These are phyloP conservation scores for Coniochaeta sp. DNA, from an alignment of 2,329 filamentous ascomycete genomes.

Conservation along the genomic window DNA sequence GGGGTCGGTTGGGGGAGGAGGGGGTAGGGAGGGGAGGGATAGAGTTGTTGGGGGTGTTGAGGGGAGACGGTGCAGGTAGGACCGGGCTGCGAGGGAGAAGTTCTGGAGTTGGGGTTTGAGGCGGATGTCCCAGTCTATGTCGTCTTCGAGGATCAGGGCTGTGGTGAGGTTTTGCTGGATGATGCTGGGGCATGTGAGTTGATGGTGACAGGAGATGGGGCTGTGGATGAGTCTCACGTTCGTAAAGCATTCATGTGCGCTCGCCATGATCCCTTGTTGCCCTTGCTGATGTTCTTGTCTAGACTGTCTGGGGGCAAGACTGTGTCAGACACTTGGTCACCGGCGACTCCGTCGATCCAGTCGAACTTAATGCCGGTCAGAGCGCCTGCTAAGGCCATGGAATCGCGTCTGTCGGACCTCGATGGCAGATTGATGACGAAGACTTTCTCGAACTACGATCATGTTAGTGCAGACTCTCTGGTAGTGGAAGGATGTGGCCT, in stretches of 20 bases:
- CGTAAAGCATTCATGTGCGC: slow-evolving; percentile 31
- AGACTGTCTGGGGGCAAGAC: slow-evolving; percentile 23
- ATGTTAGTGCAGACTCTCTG: not conserved
- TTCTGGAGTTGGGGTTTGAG: slow-evolving; percentile 38
- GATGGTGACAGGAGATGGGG: not conserved
- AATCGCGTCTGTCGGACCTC: slow-evolving; percentile 43
- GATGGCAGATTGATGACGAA: slow-evolving; percentile 44
- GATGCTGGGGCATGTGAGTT: slow-evolving; percentile 20
- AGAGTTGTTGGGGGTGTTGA: not conserved
- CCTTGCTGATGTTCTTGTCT: slow-evolving; percentile 21
- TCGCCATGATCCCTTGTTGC: slow-evolving; percentile 29
- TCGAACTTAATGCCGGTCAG: slow-evolving; percentile 35
- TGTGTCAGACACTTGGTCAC: slow-evolving; percentile 27
- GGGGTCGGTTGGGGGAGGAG: slow-evolving; percentile 11
- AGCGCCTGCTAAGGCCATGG: slow-evolving; percentile 37
- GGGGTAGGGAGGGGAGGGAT: not conserved
- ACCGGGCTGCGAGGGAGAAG: slow-evolving; percentile 28
- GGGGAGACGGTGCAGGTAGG: slow-evolving; percentile 18
- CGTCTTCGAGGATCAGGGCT: slow-evolving; percentile 48
- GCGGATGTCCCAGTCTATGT: slow-evolving; percentile 49
- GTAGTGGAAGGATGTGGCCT: not conserved
- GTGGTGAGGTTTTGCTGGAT: slow-evolving; percentile 36
- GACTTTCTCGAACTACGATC: slow-evolving; percentile 40
- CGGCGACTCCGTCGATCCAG: slow-evolving; percentile 38
- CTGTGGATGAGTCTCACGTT: slow-evolving; percentile 15